These are phyloP conservation scores for Chaetomium cochliodes DNA, from an alignment of 495 filamentous ascomycete genomes.

Conservation along the genomic window DNA sequence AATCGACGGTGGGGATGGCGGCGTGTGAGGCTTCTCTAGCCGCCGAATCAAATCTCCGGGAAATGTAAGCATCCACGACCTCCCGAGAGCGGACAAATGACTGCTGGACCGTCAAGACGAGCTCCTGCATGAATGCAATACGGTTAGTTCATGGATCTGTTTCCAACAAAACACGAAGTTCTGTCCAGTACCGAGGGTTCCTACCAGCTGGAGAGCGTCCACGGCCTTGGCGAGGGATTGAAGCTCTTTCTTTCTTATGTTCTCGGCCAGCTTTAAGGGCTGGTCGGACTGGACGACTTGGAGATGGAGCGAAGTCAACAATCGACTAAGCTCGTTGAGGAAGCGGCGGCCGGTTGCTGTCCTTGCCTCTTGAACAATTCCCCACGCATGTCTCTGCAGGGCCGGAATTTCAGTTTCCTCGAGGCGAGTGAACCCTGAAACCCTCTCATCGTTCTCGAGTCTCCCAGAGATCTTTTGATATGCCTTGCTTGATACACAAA, in stretches of 20 bases:
- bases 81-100: background rate
- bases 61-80: background rate
- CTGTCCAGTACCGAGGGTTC: background rate
- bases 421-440: constrained; percentile 22
- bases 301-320: constrained; percentile 54
- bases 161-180: constrained; percentile 23
- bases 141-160: background rate
- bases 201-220: constrained; percentile 45
- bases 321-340: constrained; percentile 48
- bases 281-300: constrained; percentile 51
- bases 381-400: constrained; percentile 56
- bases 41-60: background rate
- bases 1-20: constrained; percentile 4
- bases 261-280: constrained; percentile 42
- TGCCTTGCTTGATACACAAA: constrained; percentile 58
- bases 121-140: constrained; percentile 13
- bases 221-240: constrained; percentile 40
- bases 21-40: background rate
- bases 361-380: constrained; percentile 44
- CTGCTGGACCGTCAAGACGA: background rate
- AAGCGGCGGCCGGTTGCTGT: constrained; percentile 20
- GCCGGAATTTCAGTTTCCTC: constrained; percentile 52
- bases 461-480: constrained; percentile 61
- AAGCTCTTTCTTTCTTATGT: constrained; percentile 42
- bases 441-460: constrained; percentile 39